Evolutionary conservation across 1,139 yeast species (phyloP).

Genomic region (Nematodospora anomalae): DNA sequence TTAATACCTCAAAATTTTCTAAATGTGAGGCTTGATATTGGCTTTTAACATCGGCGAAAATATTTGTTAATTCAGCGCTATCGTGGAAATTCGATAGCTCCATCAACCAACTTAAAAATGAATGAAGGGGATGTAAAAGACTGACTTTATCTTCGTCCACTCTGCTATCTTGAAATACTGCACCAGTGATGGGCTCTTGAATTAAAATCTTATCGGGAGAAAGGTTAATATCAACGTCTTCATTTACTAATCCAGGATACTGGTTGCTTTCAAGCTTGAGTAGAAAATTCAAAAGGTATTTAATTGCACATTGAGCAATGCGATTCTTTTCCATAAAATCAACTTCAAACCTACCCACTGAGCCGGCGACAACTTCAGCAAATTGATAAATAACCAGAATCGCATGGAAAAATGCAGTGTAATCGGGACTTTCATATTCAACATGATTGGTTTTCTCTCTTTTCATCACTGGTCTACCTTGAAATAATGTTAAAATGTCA

Average conservation of each 20-base stretch:
- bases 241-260: slow-evolving; percentile 30
- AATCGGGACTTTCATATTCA: slow-evolving; percentile 86
- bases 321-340: slow-evolving; percentile 17
- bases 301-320: slow-evolving; percentile 31
- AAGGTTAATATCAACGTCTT: slow-evolving; percentile 30
- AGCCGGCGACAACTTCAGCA: slow-evolving; percentile 59
- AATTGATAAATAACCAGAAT: slow-evolving; percentile 69
- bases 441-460: slow-evolving; percentile 83
- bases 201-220: slow-evolving; percentile 17
- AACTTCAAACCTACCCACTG: slow-evolving; percentile 14
- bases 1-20: slow-evolving; percentile 21
- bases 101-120: slow-evolving; percentile 69
- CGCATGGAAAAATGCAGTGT: slow-evolving; percentile 78
- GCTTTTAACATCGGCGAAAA: slow-evolving; percentile 16
- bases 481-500: slow-evolving; percentile 69
- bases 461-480: slow-evolving; percentile 73
- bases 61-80: slow-evolving; percentile 18
- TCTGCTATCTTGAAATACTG: slow-evolving; percentile 23
- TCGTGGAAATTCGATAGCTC: slow-evolving; percentile 47
- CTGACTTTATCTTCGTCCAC: slow-evolving; percentile 53
- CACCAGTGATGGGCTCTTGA: slow-evolving; percentile 26
- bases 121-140: slow-evolving; percentile 78
- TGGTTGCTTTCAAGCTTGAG: slow-evolving; percentile 30
- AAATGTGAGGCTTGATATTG: not conserved
- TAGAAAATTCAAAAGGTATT: slow-evolving; percentile 32